Conservation (phyloP, 805 yeast genomes). For the Teunomyces atbi region DNA sequence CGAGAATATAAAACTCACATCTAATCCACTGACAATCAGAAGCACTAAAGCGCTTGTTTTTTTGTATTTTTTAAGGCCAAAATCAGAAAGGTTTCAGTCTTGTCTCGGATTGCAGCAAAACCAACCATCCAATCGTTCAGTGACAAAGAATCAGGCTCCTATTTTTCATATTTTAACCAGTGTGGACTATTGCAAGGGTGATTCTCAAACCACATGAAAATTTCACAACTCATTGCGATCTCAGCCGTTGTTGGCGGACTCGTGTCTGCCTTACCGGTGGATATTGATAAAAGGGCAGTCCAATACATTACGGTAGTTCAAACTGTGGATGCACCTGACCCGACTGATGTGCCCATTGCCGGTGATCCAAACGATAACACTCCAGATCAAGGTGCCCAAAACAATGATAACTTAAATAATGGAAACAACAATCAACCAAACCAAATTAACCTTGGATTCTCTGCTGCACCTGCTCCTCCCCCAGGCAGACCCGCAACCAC, state of each 20-base stretch:
- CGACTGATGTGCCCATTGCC: constrained; percentile 6
- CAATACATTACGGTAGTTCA: constrained; percentile 6
- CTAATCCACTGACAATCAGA: not conserved
- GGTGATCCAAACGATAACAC: not conserved
- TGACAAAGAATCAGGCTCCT: not conserved
- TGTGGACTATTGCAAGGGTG: not conserved
- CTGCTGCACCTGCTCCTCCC: constrained; percentile 10
- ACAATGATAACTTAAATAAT: not conserved
- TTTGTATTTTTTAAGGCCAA: not conserved
- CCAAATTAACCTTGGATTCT: not conserved
- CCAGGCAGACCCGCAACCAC: constrained; percentile 7
- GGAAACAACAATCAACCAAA: not conserved
- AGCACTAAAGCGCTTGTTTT: not conserved
- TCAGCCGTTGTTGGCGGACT: constrained; percentile 7
- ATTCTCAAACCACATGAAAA: constrained; percentile 1
- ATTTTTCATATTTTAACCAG: not conserved
- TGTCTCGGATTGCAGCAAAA: not conserved
- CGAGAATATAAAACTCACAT: not conserved
- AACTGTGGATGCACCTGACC: constrained; percentile 5
- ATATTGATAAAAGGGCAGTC: constrained; percentile 6
- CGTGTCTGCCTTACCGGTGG: constrained; percentile 9
- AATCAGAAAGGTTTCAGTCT: constrained; percentile 1
- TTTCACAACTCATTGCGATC: constrained; percentile 5
- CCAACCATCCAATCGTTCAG: not conserved
- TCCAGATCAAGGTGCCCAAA: not conserved